Percentiles rank a stretch among this genome's conserved stretches.
Evolutionary conservation across 2,329 filamentous ascomycete genomes (phyloP).

Genomic region (Leptographium wingfieldii): DNA sequence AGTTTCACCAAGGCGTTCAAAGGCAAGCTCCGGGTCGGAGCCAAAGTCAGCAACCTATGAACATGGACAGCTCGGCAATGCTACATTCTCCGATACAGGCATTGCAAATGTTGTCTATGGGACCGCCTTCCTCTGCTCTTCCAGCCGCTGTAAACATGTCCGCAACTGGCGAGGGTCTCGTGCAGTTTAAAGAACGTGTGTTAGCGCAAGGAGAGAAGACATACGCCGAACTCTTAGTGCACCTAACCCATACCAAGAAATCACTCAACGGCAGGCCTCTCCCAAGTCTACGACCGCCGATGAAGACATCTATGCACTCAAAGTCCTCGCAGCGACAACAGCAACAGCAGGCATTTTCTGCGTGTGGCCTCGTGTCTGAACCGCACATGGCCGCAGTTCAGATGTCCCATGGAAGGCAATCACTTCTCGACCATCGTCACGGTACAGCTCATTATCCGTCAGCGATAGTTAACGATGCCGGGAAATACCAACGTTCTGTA

Average conservation of each 20-base stretch:
- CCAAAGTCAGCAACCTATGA: conserved; percentile 12
- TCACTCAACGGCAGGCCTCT: conserved; percentile 25
- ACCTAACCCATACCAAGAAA: conserved; percentile 48
- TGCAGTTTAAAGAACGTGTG: conserved; percentile 53
- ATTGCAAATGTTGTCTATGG: conserved; percentile 14
- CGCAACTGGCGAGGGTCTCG: conserved; percentile 12
- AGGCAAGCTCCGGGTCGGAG: background rate
- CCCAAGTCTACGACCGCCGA: conserved; percentile 24
- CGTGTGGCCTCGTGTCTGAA: background rate
- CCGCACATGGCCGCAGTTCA: background rate
- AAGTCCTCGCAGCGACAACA: conserved; percentile 29
- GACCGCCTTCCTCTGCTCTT: background rate
- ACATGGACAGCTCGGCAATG: conserved; percentile 15
- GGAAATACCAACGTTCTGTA: conserved; percentile 9
- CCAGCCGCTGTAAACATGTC: background rate
- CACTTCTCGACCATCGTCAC: background rate
- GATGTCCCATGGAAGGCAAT: background rate
- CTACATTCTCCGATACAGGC: conserved; percentile 16
- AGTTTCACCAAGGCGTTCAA: background rate
- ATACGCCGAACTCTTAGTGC: conserved; percentile 58
- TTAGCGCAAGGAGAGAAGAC: conserved; percentile 58
- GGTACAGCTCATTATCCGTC: background rate
- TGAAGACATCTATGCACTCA: conserved; percentile 42
- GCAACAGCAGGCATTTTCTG: background rate
- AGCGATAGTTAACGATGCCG: conserved; percentile 9